Percentiles rank a stretch among this genome's conserved stretches.
Conservation (phyloP, 2,329 filamentous ascomycete species). For the Fusarium albidum region DNA sequence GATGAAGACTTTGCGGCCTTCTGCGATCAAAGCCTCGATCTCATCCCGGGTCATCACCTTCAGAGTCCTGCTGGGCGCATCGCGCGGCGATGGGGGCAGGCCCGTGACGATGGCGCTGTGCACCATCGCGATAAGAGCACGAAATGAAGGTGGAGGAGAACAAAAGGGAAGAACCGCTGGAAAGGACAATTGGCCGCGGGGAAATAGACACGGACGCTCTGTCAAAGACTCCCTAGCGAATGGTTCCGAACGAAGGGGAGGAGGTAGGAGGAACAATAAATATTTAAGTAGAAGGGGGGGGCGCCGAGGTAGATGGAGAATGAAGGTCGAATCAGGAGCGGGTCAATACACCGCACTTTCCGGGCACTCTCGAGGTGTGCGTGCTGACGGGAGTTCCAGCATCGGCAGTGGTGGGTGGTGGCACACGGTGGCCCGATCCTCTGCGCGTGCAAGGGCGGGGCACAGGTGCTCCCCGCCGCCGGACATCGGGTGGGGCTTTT, state of each 20-base stretch:
- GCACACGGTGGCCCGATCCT: conserved; percentile 25
- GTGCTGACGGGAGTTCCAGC: conserved; percentile 20
- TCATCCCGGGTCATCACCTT: conserved; percentile 50
- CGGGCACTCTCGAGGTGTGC: conserved; percentile 6
- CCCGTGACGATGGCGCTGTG: conserved; percentile 32
- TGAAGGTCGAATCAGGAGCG: conserved; percentile 15
- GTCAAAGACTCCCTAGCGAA: not conserved
- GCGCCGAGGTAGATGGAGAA: conserved; percentile 1
- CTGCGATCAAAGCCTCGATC: conserved; percentile 79
- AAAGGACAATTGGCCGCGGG: conserved; percentile 7
- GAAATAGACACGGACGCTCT: not conserved
- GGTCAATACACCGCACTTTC: conserved; percentile 38
- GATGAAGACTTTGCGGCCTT: conserved; percentile 82
- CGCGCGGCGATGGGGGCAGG: conserved; percentile 25
- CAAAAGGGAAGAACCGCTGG: not conserved
- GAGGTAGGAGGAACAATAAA: conserved; percentile 1
- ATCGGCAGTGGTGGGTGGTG: conserved; percentile 20
- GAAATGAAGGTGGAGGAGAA: not conserved
- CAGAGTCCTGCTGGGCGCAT: conserved; percentile 38
- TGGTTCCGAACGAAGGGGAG: not conserved
- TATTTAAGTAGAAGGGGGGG: conserved; percentile 12
- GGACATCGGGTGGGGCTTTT: conserved; percentile 1
- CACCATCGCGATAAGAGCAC: conserved; percentile 12
- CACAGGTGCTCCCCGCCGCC: conserved; percentile 1
- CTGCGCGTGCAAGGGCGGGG: conserved; percentile 4